Evolutionary conservation across 2,329 filamentous ascomycete genomes (phyloP).

Genomic region (Stromatinia cepivora): DNA sequence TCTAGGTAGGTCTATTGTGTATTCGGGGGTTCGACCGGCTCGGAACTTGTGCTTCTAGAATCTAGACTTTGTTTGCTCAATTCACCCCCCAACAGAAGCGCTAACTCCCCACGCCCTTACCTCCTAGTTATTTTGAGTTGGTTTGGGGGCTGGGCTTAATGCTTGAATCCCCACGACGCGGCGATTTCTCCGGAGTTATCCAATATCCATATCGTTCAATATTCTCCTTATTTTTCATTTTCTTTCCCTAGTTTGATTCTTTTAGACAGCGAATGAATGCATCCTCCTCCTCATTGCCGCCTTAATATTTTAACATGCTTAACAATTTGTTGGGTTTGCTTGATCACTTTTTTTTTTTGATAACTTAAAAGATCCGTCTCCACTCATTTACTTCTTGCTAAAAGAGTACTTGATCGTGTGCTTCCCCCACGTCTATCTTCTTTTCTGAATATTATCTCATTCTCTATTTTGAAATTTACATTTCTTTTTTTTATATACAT

Average conservation of each 20-base stretch:
- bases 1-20: too few species aligned
- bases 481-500: neutral
- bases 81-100: neutral
- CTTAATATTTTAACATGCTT: neutral
- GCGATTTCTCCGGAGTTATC: neutral
- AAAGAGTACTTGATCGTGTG: slow-evolving; percentile 24
- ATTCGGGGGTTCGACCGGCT: neutral
- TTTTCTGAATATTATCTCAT: neutral
- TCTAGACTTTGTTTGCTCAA: neutral
- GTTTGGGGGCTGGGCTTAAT: too few species aligned
- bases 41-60: neutral
- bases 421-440: slow-evolving; percentile 1
- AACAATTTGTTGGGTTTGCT: neutral
- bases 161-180: too few species aligned
- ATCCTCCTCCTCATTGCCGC: slow-evolving; percentile 14
- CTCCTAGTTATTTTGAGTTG: neutral
- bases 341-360: slow-evolving; percentile 13
- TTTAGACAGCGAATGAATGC: slow-evolving; percentile 5
- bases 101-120: neutral
- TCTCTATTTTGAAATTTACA: neutral
- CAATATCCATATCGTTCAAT: neutral
- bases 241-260: neutral
- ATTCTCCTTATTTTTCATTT: neutral
- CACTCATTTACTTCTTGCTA: neutral
- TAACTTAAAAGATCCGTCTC: neutral